Evolutionary conservation across 2,329 filamentous ascomycete genomes (phyloP).

Genomic region (Trichophyton mentagrophytes): DNA sequence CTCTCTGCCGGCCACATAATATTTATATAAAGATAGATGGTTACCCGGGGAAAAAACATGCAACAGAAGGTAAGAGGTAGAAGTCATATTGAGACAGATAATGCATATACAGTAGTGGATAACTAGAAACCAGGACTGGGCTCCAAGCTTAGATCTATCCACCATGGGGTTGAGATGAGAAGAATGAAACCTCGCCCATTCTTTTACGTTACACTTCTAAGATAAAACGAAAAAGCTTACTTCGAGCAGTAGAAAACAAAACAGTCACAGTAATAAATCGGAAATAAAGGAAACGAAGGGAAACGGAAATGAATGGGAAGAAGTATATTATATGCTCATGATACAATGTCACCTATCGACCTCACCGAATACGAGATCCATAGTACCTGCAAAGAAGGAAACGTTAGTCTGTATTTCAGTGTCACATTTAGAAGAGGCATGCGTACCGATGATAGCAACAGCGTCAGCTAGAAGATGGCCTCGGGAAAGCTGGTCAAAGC

Average conservation of each 20-base stretch:
- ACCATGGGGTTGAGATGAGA: neutral
- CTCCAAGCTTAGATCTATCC: constrained; percentile 1
- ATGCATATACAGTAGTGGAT: constrained; percentile 1
- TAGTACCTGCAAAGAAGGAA: constrained; percentile 39
- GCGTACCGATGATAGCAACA: constrained; percentile 72
- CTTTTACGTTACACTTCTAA: constrained; percentile 3
- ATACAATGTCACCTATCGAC: constrained; percentile 37
- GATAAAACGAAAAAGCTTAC: neutral
- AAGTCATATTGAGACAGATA: neutral
- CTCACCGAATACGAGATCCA: constrained; percentile 80
- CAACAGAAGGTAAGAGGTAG: neutral
- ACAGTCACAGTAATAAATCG: neutral
- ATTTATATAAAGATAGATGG: neutral
- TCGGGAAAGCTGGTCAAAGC: constrained; percentile 85
- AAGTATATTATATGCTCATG: constrained; percentile 5
- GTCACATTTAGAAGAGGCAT: neutral
- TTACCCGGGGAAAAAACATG: neutral
- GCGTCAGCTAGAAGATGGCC: constrained; percentile 93
- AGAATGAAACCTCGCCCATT: constrained; percentile 1
- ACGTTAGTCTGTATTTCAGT: constrained; percentile 5
- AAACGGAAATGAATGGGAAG: neutral
- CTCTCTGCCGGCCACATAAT: neutral
- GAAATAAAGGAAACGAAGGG: neutral
- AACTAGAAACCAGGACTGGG: neutral
- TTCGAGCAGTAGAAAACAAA: neutral